A percentile compares a stretch with the other conserved stretches of the same genome.
phyloP scores from a whole-genome alignment of 1,284 basidiomycete genomes.

The Heliocybe sulcata region DNA sequence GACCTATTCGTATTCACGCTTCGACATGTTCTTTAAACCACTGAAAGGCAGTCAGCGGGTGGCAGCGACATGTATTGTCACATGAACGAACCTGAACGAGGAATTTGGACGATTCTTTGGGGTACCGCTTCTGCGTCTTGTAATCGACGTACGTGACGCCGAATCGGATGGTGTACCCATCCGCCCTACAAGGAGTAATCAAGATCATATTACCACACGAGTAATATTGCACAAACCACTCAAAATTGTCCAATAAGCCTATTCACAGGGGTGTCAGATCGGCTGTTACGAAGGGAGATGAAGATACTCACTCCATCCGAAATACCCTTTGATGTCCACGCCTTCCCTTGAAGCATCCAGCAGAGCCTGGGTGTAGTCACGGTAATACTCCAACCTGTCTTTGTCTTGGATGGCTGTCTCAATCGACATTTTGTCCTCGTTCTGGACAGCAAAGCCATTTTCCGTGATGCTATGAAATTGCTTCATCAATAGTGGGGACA shows the following conservation, averaged over 20 bases:
- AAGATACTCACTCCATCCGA: slow-evolving; percentile 53
- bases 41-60: slow-evolving; percentile 8
- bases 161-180: slow-evolving; percentile 58
- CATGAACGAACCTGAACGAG: slow-evolving; percentile 28
- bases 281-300: background rate
- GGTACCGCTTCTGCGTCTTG: slow-evolving; percentile 59
- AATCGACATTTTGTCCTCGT: slow-evolving; percentile 46
- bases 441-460: slow-evolving; percentile 69
- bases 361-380: slow-evolving; percentile 53
- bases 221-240: slow-evolving; percentile 38
- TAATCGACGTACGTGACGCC: slow-evolving; percentile 66
- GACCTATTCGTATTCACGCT: background rate
- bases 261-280: background rate
- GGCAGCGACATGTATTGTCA: background rate
- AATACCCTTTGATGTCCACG: slow-evolving; percentile 62
- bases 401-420: slow-evolving; percentile 55
- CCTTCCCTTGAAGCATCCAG: slow-evolving; percentile 59
- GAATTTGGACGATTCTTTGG: slow-evolving; percentile 61
- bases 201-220: background rate
- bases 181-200: slow-evolving; percentile 32
- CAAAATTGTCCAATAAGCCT: slow-evolving; percentile 70
- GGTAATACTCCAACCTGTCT: slow-evolving; percentile 64
- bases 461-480: slow-evolving; percentile 49
- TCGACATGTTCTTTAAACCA: slow-evolving; percentile 22
- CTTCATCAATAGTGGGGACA: background rate